A percentile compares a stretch with the other conserved stretches of the same genome.
phyloP scores from a whole-genome alignment of 1,139 yeast genomes.

The Candida mesenterica region DNA sequence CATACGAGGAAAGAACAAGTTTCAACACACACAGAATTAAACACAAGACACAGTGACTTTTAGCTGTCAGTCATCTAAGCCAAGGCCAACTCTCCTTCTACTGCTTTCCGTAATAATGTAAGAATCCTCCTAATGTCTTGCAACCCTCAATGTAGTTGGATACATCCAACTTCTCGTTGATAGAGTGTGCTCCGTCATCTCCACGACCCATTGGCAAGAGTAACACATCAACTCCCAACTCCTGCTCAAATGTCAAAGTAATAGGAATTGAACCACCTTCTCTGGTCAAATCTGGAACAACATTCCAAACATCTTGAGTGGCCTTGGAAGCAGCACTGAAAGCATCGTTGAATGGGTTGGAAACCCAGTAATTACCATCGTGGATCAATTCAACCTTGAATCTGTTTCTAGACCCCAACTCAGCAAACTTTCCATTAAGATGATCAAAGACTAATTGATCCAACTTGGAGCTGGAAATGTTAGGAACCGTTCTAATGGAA shows the following conservation, averaged over 20 bases:
- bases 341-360: conserved; percentile 89
- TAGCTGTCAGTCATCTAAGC: too few species aligned
- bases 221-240: conserved; percentile 79
- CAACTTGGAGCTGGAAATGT: conserved; percentile 78
- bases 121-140: conserved; percentile 89
- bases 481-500: conserved; percentile 94
- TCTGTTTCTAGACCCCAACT: conserved; percentile 73
- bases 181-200: conserved; percentile 98
- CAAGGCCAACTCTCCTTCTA: too few species aligned
- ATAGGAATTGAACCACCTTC: conserved; percentile 99
- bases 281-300: conserved; percentile 94
- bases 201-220: conserved; percentile 97
- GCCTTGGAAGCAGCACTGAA: conserved; percentile 95
- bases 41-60: too few species aligned
- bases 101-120: conserved; percentile 73
- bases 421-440: conserved; percentile 61
- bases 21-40: too few species aligned
- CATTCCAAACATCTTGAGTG: conserved; percentile 89
- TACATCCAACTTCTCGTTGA: conserved; percentile 89
- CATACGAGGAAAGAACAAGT: too few species aligned
- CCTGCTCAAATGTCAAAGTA: conserved; percentile 86
- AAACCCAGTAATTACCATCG: conserved; percentile 95
- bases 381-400: conserved; percentile 76
- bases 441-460: conserved; percentile 75
- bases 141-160: conserved; percentile 90